Evolutionary conservation across 495 filamentous ascomycete genomes (phyloP).

Genomic region (Penicillium coffeae): DNA sequence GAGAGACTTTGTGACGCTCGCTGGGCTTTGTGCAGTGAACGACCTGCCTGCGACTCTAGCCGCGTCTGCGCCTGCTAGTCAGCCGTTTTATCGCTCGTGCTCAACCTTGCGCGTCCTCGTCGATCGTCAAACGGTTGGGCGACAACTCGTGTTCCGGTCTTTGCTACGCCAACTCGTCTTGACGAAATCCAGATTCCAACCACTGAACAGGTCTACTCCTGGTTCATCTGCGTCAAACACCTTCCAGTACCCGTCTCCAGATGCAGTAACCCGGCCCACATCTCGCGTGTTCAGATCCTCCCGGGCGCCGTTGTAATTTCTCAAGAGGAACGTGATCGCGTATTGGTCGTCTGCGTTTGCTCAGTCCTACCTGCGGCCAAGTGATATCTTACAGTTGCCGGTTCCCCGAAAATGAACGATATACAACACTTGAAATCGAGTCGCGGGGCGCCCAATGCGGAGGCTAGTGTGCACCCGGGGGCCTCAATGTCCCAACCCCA

Average conservation of each 20-base stretch:
- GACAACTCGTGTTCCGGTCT: slow-evolving; percentile 14
- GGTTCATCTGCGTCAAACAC: slow-evolving; percentile 13
- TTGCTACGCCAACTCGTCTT: slow-evolving; percentile 6
- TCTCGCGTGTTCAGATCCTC: slow-evolving; percentile 18
- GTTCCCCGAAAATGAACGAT: slow-evolving; percentile 19
- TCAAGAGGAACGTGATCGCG: slow-evolving; percentile 17
- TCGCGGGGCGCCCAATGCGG: slow-evolving; percentile 20
- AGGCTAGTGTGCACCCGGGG: slow-evolving; percentile 17
- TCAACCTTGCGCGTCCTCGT: slow-evolving; percentile 26
- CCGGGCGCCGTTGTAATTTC: slow-evolving; percentile 16
- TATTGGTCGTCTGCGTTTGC: slow-evolving; percentile 4
- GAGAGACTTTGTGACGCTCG: neutral
- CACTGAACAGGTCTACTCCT: slow-evolving; percentile 6
- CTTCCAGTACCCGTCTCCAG: slow-evolving; percentile 6
- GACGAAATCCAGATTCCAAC: slow-evolving; percentile 17
- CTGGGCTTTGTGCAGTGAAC: neutral
- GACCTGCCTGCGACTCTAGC: neutral
- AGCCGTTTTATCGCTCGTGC: slow-evolving; percentile 23
- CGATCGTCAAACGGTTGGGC: slow-evolving; percentile 26
- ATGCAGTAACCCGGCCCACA: slow-evolving; percentile 22
- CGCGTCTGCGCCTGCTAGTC: slow-evolving; percentile 5
- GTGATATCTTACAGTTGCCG: neutral
- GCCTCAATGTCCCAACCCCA: slow-evolving; percentile 9
- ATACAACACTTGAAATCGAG: slow-evolving; percentile 7
- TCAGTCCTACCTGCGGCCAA: neutral